phyloP scores from a whole-genome alignment of 2,329 filamentous ascomycete genomes.

The Bretziella fagacearum region DNA sequence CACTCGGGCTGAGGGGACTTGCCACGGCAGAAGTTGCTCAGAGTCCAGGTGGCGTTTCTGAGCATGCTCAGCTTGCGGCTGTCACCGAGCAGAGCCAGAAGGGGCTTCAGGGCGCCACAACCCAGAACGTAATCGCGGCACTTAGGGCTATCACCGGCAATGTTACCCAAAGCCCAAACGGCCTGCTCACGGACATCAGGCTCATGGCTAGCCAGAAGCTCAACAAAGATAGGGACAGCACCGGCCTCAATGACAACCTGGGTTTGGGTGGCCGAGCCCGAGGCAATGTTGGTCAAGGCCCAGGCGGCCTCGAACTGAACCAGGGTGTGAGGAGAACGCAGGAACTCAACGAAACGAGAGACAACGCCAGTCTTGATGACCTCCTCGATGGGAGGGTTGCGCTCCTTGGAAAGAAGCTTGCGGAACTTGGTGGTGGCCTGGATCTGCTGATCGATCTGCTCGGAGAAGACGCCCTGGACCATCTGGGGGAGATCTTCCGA shows the following conservation, averaged over 20 bases:
- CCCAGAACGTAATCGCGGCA: constrained; percentile 94
- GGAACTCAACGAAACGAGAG: constrained; percentile 92
- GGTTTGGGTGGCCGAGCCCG: constrained; percentile 89
- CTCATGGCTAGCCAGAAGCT: constrained; percentile 86
- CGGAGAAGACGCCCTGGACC: constrained; percentile 95
- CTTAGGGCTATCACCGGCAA: constrained; percentile 92
- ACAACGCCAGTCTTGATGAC: constrained; percentile 99
- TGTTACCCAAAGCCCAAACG: constrained; percentile 96
- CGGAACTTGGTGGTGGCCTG: constrained; percentile 96
- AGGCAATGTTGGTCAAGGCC: constrained; percentile 98
- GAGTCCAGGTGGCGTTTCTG: constrained; percentile 93
- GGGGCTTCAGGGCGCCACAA: constrained; percentile 76
- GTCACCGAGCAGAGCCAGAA: constrained; percentile 79
- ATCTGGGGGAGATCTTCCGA: constrained; percentile 97
- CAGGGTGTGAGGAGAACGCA: constrained; percentile 90
- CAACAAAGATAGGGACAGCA: constrained; percentile 95
- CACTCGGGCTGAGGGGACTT: constrained; percentile 98
- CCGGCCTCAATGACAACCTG: constrained; percentile 98
- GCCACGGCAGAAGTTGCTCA: constrained; percentile 99
- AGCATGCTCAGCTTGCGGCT: constrained; percentile 99
- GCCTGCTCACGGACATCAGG: constrained; percentile 96
- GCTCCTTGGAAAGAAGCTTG: constrained; percentile 95
- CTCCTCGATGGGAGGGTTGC: constrained; percentile 96
- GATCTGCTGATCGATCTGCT: constrained; percentile 96
- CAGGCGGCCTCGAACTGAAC: constrained; percentile 98